Evolutionary conservation across 108 stramenopile genomes (phyloP).

Genomic region (Nitzschia putrida): DNA sequence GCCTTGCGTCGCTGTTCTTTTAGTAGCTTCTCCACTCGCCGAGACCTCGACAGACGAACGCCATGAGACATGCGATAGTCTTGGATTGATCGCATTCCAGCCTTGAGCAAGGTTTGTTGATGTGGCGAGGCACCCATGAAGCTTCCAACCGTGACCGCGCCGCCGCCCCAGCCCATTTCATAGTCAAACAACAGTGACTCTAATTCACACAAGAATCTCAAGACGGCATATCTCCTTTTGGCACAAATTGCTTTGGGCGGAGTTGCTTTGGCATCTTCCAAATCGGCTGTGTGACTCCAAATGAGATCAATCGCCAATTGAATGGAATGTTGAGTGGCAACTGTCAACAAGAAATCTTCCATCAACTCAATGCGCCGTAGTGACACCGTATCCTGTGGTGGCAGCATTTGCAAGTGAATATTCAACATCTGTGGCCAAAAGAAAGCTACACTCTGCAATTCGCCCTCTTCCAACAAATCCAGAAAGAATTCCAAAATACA

Average conservation of each 20-base stretch:
- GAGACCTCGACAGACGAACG: constrained; percentile 60
- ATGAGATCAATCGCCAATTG: constrained; percentile 80
- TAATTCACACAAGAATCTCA: constrained; percentile 82
- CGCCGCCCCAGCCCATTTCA: constrained; percentile 85
- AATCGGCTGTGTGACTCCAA: constrained; percentile 84
- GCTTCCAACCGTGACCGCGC: constrained; percentile 67
- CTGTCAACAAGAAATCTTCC: constrained; percentile 87
- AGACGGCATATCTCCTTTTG: constrained; percentile 67
- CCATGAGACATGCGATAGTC: constrained; percentile 35
- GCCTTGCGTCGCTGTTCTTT: constrained; percentile 4
- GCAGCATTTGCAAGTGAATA: constrained; percentile 87
- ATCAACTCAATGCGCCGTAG: constrained; percentile 71
- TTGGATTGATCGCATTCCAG: constrained; percentile 64
- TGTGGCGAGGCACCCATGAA: constrained; percentile 69
- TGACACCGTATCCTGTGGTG: constrained; percentile 59
- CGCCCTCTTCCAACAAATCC: constrained; percentile 80
- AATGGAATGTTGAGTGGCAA: constrained; percentile 63
- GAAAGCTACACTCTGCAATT: constrained; percentile 75
- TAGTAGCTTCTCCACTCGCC: constrained; percentile 58
- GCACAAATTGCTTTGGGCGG: constrained; percentile 34
- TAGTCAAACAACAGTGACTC: constrained; percentile 83
- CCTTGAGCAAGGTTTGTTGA: constrained; percentile 63
- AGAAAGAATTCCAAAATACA: constrained; percentile 85
- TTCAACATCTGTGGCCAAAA: constrained; percentile 85
- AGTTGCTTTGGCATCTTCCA: constrained; percentile 65